These are phyloP conservation scores for Acrocalymma vagum DNA, from an alignment of 2,329 filamentous ascomycete genomes.

Conservation along the genomic window DNA sequence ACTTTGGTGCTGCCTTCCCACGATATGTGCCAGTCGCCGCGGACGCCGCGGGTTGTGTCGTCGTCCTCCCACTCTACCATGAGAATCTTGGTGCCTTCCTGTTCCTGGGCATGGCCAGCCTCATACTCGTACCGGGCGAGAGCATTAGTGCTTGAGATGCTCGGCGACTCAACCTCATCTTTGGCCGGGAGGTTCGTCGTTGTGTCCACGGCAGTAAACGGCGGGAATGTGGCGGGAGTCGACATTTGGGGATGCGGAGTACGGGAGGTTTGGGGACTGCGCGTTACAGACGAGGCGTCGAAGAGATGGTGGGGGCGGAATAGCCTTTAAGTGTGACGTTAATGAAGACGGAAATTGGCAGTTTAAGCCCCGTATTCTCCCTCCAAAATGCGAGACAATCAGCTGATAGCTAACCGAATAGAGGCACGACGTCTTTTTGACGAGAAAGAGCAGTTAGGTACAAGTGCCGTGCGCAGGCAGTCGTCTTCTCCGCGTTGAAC, in stretches of 20 bases:
- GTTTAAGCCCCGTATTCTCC: slow-evolving; percentile 37
- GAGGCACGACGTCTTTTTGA: slow-evolving; percentile 20
- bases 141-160: slow-evolving; percentile 63
- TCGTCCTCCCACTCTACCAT: slow-evolving; percentile 91
- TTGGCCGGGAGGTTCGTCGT: slow-evolving; percentile 35
- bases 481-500: slow-evolving; percentile 18
- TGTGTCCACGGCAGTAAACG: slow-evolving; percentile 54
- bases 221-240: slow-evolving; percentile 40
- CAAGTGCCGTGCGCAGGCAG: slow-evolving; percentile 20
- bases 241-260: slow-evolving; percentile 41
- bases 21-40: slow-evolving; percentile 76
- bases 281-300: slow-evolving; percentile 37
- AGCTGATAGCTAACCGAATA: slow-evolving; percentile 19
- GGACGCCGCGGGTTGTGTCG: slow-evolving; percentile 55
- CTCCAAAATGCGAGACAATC: slow-evolving; percentile 31
- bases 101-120: slow-evolving; percentile 74
- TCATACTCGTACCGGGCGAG: slow-evolving; percentile 89
- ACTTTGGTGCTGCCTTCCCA: slow-evolving; percentile 84
- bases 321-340: slow-evolving; percentile 35
- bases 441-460: slow-evolving; percentile 19
- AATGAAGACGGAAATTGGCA: slow-evolving; percentile 42
- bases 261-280: slow-evolving; percentile 27
- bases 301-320: slow-evolving; percentile 41
- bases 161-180: slow-evolving; percentile 56
- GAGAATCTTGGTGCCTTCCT: slow-evolving; percentile 84